Evolutionary conservation across 2,329 filamentous ascomycete genomes (phyloP).

Genomic region (Cladophialophora psammophila): DNA sequence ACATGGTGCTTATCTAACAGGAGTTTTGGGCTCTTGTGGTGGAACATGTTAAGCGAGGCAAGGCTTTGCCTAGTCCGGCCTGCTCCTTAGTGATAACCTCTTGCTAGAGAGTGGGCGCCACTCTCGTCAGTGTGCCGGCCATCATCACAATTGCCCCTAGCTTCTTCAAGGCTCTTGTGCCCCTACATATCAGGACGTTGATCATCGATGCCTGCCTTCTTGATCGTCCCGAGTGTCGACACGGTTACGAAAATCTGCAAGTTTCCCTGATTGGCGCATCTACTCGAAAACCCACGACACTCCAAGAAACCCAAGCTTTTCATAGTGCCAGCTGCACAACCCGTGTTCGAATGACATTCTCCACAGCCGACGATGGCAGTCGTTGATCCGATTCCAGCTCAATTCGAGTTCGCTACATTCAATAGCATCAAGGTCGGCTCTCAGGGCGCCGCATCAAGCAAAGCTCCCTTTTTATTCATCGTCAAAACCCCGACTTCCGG

Average conservation of each 20-base stretch:
- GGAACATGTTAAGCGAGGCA: neutral
- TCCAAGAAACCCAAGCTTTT: neutral
- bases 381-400: constrained; percentile 11
- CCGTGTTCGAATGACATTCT: constrained; percentile 4
- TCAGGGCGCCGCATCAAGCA: constrained; percentile 5
- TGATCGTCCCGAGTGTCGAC: neutral
- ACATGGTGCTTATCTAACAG: neutral
- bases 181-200: constrained; percentile 1
- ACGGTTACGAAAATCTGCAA: neutral
- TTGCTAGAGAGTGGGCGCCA: neutral
- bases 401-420: constrained; percentile 23
- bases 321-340: neutral
- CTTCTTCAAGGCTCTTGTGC: neutral
- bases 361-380: constrained; percentile 6
- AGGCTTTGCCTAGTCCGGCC: neutral
- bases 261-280: neutral
- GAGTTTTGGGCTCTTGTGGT: neutral
- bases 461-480: constrained; percentile 20
- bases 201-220: neutral
- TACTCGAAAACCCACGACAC: neutral
- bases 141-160: neutral
- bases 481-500: constrained; percentile 16
- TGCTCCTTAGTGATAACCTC: neutral
- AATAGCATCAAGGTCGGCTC: constrained; percentile 17
- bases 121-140: neutral